These are phyloP conservation scores for Leishmania mexicana DNA, from an alignment of 208 protist genomes.

Conservation along the genomic window DNA sequence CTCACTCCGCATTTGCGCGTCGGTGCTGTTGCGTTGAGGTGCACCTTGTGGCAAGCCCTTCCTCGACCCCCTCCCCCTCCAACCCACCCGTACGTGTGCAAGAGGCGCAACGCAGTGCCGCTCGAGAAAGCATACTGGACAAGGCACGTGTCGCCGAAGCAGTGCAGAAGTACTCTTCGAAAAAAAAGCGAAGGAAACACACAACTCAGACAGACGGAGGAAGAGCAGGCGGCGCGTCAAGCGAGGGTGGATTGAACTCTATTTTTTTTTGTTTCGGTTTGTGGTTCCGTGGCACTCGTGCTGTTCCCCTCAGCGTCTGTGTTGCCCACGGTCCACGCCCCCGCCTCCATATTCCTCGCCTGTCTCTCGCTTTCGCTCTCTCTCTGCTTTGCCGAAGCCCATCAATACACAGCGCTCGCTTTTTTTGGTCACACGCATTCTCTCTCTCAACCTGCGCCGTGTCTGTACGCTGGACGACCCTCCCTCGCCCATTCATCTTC, in stretches of 20 bases:
- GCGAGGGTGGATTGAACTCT: not conserved
- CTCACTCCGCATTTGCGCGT: not conserved
- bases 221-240: not conserved
- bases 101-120: not conserved
- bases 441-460: not conserved
- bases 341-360: not conserved
- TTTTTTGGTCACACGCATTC: not conserved
- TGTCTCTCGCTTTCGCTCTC: not conserved
- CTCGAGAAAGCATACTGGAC: not conserved
- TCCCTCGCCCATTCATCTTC: not conserved
- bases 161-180: not conserved
- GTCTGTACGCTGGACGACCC: not conserved
- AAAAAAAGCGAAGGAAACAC: not conserved
- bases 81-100: not conserved
- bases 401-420: not conserved
- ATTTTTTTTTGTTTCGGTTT: not conserved
- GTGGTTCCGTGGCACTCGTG: not conserved
- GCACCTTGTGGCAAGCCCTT: not conserved
- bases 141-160: not conserved
- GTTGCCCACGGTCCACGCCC: not conserved
- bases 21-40: not conserved
- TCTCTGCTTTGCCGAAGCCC: not conserved
- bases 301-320: not conserved
- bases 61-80: not conserved
- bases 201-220: not conserved